Base-by-base conservation (phyloP, 805 yeast genomes). In the Gaillardinia entomophila region DNA sequence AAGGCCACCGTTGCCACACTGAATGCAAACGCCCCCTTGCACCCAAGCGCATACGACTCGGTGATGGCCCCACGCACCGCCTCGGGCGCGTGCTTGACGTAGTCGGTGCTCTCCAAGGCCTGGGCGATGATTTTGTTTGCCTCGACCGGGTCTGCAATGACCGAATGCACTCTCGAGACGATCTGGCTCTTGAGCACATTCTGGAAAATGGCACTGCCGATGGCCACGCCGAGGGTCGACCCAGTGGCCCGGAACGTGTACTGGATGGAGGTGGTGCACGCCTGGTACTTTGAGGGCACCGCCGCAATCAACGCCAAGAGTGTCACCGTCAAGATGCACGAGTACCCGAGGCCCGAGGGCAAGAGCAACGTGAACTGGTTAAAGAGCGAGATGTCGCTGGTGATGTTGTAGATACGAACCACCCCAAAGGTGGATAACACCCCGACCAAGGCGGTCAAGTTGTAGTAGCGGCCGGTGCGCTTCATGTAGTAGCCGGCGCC, bases 221-320 rank as follows among this genome's bases (percentile, higher is more conserved):
- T 45, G 1, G 89, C 65, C 12, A 86, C 88, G 24, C 95, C 95
- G 30, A 85, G 57, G 0, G 92, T 82, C n/a, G 90, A 81, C 0
- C 95, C 95, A 1, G 88, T 79, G 7, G 90, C 80, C 48, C 95
- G 70, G 63, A 83, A 86, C 0, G 89, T 88, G 53, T 89, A 88
- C 49, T 86, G 95, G 36, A 89, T 83, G 0, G 95, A 84, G 0
- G 96, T 88, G 2, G 90, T 82, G 14, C 87, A 72, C 1, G 96
- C 95, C 55, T 86, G 95, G 48, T 68, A 73, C 32, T 73, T 68
- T 15, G 65, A 55, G 7, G 82, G 79, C 2, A 82, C 92, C 2
- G 92, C 75, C 0, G 92, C 79, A 33, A 86, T 82, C 56, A 86
- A 67, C 0, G 94, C 82, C 23, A 85, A 57, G 30, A 86, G 60